Evolutionary conservation across 2,329 filamentous ascomycete genomes (phyloP), one percentile per base, ranked within the genome.

Genomic region (Chaetomiaceae sp.): DNA sequence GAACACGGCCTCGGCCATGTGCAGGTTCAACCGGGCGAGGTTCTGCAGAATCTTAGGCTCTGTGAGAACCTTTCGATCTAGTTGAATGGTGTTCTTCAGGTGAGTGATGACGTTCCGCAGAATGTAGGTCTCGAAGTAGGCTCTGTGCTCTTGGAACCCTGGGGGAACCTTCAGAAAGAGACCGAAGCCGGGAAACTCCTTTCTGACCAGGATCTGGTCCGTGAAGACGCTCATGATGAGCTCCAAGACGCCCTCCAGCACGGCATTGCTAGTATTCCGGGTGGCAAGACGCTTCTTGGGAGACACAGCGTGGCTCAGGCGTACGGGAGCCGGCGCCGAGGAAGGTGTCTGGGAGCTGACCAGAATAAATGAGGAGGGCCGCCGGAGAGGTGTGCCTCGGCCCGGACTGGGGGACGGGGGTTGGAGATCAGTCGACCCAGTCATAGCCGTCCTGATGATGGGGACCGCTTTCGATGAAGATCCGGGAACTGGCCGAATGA

Each of bases 51-150:
- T 80, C 54, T 86, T 83, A 1, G 93, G 88, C 64, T 97, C 91
- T 50, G 82, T 80, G 2, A 97, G 74, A 0, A 85, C 71, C 49
- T 84, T 82, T 61, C 87, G 82, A 56, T 91, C 81, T 2, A 85
- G 70, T 54, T 88, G 82, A 8, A 97, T 76, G 19, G 81, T 76
- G 51, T 79, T 86, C 30, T 81, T 80, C 14, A 96, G 70, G 25
- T 86, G 81, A 3, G 82, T 78, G 40, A 96, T 78, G 0, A 87
- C 83, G 57, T 85, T 86, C 23, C 84, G 81, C 17, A 97, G 73
- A 3, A 97, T 73, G 63, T 91, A 96, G 0, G 93, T 95, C 64
- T 95, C 89, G 58, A 99, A 96, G 65, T 91, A 95, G 0, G 90
- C 89, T 62, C 96, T 91, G 60, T 97, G 90, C 64, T 97, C 93